phyloP scores from a whole-genome alignment of 176 grass and related monocot genomes.

The Lolium multiflorum region DNA sequence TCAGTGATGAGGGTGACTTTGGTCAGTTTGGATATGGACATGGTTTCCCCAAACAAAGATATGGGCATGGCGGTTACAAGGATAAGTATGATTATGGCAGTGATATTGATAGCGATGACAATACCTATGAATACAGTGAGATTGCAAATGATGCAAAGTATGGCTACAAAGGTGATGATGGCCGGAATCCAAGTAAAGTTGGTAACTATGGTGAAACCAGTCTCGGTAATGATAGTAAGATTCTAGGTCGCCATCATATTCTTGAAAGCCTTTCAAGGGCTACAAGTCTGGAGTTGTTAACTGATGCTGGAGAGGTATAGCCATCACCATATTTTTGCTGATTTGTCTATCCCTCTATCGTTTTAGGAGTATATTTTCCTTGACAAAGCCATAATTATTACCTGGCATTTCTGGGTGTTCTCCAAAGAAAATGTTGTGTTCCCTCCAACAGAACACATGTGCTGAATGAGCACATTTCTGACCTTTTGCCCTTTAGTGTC shows the following conservation, averaged over 20 bases:
- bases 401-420: too few relatives aligned
- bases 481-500: too few relatives aligned
- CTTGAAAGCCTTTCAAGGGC: not conserved
- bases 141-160: not conserved
- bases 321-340: too few relatives aligned
- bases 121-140: conserved; percentile 22
- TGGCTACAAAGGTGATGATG: not conserved
- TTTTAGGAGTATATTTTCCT: too few relatives aligned
- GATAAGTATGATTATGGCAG: not conserved
- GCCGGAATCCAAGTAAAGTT: not conserved
- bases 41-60: too few relatives aligned
- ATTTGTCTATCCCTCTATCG: too few relatives aligned
- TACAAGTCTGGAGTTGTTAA: not conserved
- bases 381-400: too few relatives aligned
- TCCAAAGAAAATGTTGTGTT: too few relatives aligned
- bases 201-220: not conserved
- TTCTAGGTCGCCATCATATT: not conserved
- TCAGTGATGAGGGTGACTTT: not conserved
- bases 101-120: not conserved
- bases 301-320: too few relatives aligned
- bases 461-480: too few relatives aligned
- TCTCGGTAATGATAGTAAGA: not conserved
- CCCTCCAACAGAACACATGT: too few relatives aligned
- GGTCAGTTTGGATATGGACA: not conserved
- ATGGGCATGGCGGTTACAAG: not conserved